Conservation (phyloP, 805 yeast genomes). For the Metschnikowia borealis region DNA sequence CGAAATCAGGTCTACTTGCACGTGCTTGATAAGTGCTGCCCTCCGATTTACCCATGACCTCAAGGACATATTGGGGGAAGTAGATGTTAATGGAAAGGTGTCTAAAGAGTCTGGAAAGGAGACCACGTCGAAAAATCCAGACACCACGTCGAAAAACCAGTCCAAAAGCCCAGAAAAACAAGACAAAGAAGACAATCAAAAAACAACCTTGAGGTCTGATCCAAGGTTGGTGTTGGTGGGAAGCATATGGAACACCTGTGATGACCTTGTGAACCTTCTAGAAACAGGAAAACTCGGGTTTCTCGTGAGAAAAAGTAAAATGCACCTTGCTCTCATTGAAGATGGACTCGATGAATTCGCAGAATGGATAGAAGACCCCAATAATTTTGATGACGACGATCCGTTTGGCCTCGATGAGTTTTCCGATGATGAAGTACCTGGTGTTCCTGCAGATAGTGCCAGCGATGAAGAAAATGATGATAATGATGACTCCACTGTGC, state of each 20-base stretch:
- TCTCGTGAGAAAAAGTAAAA: constrained; percentile 44
- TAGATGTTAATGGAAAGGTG: background rate
- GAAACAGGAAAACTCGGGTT: constrained; percentile 52
- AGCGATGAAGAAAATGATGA: background rate
- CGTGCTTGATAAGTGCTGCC: constrained; percentile 18
- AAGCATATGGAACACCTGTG: constrained; percentile 68
- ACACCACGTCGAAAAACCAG: background rate
- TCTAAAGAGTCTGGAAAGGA: background rate
- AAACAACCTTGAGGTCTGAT: background rate
- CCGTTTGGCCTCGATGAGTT: constrained; percentile 44
- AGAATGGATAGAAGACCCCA: constrained; percentile 67
- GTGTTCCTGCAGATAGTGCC: constrained; percentile 6
- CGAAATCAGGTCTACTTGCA: constrained; percentile 26
- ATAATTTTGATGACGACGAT: constrained; percentile 42
- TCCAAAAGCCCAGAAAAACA: constrained; percentile 20
- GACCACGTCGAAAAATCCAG: constrained; percentile 20
- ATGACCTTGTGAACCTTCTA: constrained; percentile 38
- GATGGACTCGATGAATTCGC: constrained; percentile 67
- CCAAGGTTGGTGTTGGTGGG: constrained; percentile 57
- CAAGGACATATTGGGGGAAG: constrained; percentile 12
- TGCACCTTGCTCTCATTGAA: constrained; percentile 43
- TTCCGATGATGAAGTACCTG: constrained; percentile 17
- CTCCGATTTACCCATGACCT: constrained; percentile 26
- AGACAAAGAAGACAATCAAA: constrained; percentile 17
- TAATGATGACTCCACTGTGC: background rate